Evolutionary conservation across 1,284 basidiomycete species (phyloP).

Genomic region (Leccinum laetum): DNA sequence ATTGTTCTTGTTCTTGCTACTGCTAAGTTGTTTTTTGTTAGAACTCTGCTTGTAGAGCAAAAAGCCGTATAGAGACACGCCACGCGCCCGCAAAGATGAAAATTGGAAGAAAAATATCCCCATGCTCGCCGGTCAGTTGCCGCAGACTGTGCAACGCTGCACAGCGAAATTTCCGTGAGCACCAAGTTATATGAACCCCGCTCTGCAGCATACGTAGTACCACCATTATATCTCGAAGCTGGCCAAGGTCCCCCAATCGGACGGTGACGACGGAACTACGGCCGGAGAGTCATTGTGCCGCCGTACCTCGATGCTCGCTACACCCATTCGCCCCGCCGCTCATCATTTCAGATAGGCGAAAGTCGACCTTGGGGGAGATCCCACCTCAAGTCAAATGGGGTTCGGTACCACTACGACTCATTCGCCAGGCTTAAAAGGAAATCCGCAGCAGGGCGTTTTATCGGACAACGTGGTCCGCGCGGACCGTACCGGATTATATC

Average conservation of each 20-base stretch:
- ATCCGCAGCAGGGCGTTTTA: neutral
- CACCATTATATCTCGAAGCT: neutral
- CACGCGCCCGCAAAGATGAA: neutral
- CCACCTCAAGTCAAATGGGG: conserved; percentile 2
- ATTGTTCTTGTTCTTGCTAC: neutral
- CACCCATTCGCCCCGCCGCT: neutral
- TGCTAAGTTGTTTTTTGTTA: neutral
- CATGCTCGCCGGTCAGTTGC: neutral
- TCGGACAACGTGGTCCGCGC: neutral
- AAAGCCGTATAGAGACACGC: neutral
- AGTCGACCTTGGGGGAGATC: neutral
- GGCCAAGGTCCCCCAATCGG: neutral
- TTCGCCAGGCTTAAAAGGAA: neutral
- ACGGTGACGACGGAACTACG: neutral
- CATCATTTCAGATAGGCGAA: neutral
- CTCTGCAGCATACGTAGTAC: neutral
- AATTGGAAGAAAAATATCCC: neutral
- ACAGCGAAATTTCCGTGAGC: neutral
- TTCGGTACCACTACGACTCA: neutral
- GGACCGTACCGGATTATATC: neutral
- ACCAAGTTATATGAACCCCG: neutral
- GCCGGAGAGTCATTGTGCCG: neutral
- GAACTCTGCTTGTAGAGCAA: neutral
- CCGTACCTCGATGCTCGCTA: neutral
- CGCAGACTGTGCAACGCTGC: neutral